phyloP scores from a whole-genome alignment of 2,329 filamentous ascomycete species.

The Ascomycota sp. region DNA sequence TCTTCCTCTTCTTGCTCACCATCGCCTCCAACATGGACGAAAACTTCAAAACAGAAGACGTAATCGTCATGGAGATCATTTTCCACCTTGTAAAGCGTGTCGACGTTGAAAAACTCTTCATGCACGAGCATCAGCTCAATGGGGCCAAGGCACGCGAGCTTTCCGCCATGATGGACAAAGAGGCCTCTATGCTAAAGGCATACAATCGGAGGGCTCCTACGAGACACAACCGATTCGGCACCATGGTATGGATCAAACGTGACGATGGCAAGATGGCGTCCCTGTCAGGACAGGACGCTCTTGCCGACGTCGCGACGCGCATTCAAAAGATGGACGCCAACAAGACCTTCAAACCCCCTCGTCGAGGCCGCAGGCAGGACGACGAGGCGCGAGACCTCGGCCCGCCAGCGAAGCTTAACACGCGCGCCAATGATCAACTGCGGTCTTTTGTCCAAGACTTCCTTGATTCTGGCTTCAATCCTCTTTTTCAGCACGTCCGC shows the following conservation, averaged over 20 bases:
- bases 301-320: conserved; percentile 51
- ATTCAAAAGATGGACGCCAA: conserved; percentile 76
- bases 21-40: conserved; percentile 85
- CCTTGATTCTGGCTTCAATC: conserved; percentile 87
- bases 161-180: conserved; percentile 54
- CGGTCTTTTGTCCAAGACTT: conserved; percentile 80
- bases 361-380: conserved; percentile 37
- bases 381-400: conserved; percentile 58
- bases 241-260: conserved; percentile 90
- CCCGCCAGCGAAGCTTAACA: conserved; percentile 46
- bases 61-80: conserved; percentile 73
- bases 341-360: conserved; percentile 79
- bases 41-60: conserved; percentile 77
- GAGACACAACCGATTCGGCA: conserved; percentile 83
- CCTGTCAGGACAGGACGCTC: conserved; percentile 70
- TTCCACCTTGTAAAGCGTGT: conserved; percentile 88
- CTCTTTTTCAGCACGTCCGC: conserved; percentile 64
- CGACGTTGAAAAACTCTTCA: conserved; percentile 65
- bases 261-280: conserved; percentile 70
- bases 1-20: conserved; percentile 68
- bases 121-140: conserved; percentile 53
- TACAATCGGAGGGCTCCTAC: conserved; percentile 64
- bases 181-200: conserved; percentile 61
- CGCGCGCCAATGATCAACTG: conserved; percentile 55
- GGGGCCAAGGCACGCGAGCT: conserved; percentile 55